Base-by-base conservation (phyloP, 2,329 filamentous ascomycete genomes). In the Fusarium neocosmosporiellum region DNA sequence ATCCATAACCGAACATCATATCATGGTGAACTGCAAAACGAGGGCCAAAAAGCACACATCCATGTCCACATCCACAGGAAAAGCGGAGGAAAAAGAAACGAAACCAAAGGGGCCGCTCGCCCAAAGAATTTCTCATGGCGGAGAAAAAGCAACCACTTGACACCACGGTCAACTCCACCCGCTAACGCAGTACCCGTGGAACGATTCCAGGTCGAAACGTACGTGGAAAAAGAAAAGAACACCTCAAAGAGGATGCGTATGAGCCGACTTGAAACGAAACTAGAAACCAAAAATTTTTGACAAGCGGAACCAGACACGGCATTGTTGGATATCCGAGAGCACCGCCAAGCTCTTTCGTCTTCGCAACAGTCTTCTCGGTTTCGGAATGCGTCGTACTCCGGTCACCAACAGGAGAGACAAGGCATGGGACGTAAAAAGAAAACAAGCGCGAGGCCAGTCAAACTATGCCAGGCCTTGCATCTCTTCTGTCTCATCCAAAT, bases 161-260 rank as follows among this genome's bases (percentile, higher is more conserved):
- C 39, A 74, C 58, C 64, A 58, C 54, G 39, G 41, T 34, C 61
- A 65, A 62, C 62, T 55, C 65, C 50, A 41, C 43, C 34, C 69
- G 43, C 73, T 73, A 67, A 69, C 60, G 65, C 69, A 66, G 61
- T 63, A 67, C 27, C 65, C 48, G 63, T 77, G 74, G 73, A 63
- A 76, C 69, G 73, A 75, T 74, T 75, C 63, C 57, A 53, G 43
- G 48, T 46, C 58, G 59, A 67, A 77, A 75, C 66, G 67, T 77
- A 77, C 63, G 71, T 76, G 69, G 27, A 75, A 73, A 77, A 75
- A 73, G 67, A 66, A 72, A 75, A 39, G 43, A 33, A 34, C 27
- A 50, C 37, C 59, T 36, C 22, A 16, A 37, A 54, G 61, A 67
- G 60, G 62, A 67, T 74, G 67, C 62, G 48, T 39, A 68, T 64